phyloP scores from a whole-genome alignment of 1,284 basidiomycete genomes.

The Ganoderma multipileum region DNA sequence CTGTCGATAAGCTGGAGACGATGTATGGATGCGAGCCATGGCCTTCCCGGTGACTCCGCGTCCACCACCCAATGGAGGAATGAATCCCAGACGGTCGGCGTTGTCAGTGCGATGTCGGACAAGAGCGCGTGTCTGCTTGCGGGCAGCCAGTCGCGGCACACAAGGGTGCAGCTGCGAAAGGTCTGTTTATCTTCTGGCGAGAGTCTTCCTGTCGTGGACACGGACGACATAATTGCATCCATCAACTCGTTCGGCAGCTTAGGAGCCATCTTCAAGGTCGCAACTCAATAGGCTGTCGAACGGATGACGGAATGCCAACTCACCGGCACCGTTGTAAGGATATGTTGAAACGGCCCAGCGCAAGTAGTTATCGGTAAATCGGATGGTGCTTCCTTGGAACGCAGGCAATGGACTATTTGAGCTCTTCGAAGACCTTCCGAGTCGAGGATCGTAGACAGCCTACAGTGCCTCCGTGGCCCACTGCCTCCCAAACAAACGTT shows the following conservation, averaged over 20 bases:
- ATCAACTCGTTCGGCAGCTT: neutral
- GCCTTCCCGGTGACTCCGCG: neutral
- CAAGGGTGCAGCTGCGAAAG: neutral
- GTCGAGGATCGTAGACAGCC: no score
- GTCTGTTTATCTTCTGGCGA: neutral
- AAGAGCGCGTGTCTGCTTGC: neutral
- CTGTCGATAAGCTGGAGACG: no score
- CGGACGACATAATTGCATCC: neutral
- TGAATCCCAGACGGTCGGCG: neutral
- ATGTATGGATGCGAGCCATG: neutral
- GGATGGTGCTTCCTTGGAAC: no score
- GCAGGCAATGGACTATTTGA: no score
- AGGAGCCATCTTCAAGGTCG: neutral
- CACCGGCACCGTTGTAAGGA: no score
- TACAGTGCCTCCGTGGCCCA: no score
- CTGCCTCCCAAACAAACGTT: no score
- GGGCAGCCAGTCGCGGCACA: slow-evolving; percentile 1
- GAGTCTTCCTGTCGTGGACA: neutral
- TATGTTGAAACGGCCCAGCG: no score
- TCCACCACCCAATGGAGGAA: neutral
- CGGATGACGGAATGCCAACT: no score
- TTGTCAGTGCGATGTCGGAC: neutral
- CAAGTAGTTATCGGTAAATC: no score
- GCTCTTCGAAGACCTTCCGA: no score
- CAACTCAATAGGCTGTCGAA: neutral